Conservation (phyloP, 352 stramenopile genomes). For the Elongisporangium undulatum region DNA sequence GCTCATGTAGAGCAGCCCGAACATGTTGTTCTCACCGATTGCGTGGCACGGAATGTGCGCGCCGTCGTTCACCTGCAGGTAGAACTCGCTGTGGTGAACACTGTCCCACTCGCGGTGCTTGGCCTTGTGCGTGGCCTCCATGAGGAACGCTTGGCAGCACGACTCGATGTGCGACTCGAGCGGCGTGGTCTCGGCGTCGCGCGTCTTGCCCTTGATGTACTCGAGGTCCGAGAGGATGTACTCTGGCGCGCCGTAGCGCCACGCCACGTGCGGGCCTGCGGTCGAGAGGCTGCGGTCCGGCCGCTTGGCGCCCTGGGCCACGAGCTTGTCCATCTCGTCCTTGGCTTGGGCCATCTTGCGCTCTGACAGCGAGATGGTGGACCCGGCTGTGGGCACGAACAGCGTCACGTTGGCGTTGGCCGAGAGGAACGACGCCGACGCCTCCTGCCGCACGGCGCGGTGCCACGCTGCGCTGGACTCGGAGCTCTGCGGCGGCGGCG, state of each 20-base stretch:
- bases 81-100: slow-evolving; percentile 53
- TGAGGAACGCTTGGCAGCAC: slow-evolving; percentile 73
- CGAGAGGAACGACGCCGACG: slow-evolving; percentile 21
- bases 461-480: neutral
- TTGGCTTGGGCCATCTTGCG: slow-evolving; percentile 52
- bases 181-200: slow-evolving; percentile 48
- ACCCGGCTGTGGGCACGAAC: slow-evolving; percentile 65
- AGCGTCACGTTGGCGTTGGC: slow-evolving; percentile 61
- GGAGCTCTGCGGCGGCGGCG: neutral
- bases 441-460: slow-evolving; percentile 10
- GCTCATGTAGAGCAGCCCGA: slow-evolving; percentile 60
- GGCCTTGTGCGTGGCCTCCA: slow-evolving; percentile 74
- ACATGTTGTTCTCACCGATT: slow-evolving; percentile 60
- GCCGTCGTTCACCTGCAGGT: slow-evolving; percentile 71
- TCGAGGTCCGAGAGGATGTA: slow-evolving; percentile 76
- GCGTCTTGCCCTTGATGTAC: slow-evolving; percentile 55
- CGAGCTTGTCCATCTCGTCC: slow-evolving; percentile 49
- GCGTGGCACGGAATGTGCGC: slow-evolving; percentile 25
- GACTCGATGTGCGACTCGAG: slow-evolving; percentile 70
- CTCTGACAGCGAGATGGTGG: slow-evolving; percentile 60
- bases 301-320: slow-evolving; percentile 43
- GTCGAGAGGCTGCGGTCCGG: slow-evolving; percentile 35
- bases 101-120: slow-evolving; percentile 57
- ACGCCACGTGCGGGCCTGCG: slow-evolving; percentile 26
- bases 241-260: slow-evolving; percentile 64